Conservation (phyloP, 768 basidiomycete genomes). For the Nidula microcarpa region DNA sequence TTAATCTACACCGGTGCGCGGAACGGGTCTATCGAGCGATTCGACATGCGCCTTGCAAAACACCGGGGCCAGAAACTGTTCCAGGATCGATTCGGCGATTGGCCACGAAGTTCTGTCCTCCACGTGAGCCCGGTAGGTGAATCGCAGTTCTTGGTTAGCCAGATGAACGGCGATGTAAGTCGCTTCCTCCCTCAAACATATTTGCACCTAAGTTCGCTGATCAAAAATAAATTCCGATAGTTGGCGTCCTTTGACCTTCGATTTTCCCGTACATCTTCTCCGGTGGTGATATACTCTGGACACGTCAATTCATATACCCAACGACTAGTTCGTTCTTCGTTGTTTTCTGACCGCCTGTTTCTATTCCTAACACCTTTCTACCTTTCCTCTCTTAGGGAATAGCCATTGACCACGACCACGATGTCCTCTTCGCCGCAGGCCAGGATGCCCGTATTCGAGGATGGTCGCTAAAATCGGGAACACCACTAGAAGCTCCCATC, state of each 20-base stretch:
- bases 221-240: slow-evolving; percentile 25
- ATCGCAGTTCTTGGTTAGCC: slow-evolving; percentile 51
- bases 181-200: background rate
- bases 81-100: slow-evolving; percentile 23
- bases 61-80: slow-evolving; percentile 36
- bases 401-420: slow-evolving; percentile 49
- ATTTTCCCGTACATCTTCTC: slow-evolving; percentile 37
- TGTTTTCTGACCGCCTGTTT: background rate
- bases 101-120: slow-evolving; percentile 43
- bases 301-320: slow-evolving; percentile 54
- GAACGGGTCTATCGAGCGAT: slow-evolving; percentile 55
- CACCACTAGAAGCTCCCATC: slow-evolving; percentile 22
- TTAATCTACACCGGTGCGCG: slow-evolving; percentile 55
- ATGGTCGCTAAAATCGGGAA: slow-evolving; percentile 65
- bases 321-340: slow-evolving; percentile 39
- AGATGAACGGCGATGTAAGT: slow-evolving; percentile 59
- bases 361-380: background rate
- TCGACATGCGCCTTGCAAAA: slow-evolving; percentile 49
- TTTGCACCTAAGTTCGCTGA: background rate
- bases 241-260: slow-evolving; percentile 63
- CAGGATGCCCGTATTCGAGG: slow-evolving; percentile 60
- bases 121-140: slow-evolving; percentile 49
- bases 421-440: slow-evolving; percentile 67
- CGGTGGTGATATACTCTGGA: slow-evolving; percentile 46
- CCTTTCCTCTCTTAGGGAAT: slow-evolving; percentile 47